Base-by-base conservation (phyloP, 208 protist species). In the Sergeia podlipaevii region DNA sequence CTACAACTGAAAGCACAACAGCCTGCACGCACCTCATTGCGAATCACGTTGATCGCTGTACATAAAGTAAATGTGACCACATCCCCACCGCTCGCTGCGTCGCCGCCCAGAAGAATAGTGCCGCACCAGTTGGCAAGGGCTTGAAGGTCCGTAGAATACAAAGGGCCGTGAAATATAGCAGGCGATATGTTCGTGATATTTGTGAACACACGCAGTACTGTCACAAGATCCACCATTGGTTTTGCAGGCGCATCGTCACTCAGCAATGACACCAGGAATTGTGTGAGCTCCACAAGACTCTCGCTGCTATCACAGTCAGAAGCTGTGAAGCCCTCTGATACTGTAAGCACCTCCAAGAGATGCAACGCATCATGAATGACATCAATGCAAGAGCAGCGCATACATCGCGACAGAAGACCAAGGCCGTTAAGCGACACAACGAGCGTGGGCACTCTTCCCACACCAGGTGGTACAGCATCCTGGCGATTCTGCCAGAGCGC, bases 1-100 rank as follows among this genome's bases (percentile, higher is more conserved):
- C 6, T 13, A 11, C 37, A n/a, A 2, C 58, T 71, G 36, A 66
- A 74, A 27, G 56, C 49, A 17, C 17, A 41, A 7, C 8, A 26
- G 8, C 33, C 21, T 21, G 56, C 32, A 18, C 45, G 39, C 2
- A 57, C 65, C 49, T 95, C 88, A 50, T 71, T 70, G 42, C 74
- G 74, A 2, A 81, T 60, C n/a, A 95, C 62, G 51, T 95, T 95
- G 29, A 87, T 74, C 15, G 77, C 65, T 37, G 76, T 78, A 56
- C 88, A 95, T 0, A 92, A 60, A 1, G 48, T 54, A 39, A 91
- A 90, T 13, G 75, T 72, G 34, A 68, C 41, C 3, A 29, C 44
- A 20, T 89, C 83, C 3, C 49, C 42, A 1, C 50, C 18, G n/a
- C 15, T 34, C 26, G 45, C 46, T n/a, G 39, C 32, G 11, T n/a